These are phyloP conservation scores for Alloascoidea africana DNA, from an alignment of 805 yeast genomes.

Conservation along the genomic window DNA sequence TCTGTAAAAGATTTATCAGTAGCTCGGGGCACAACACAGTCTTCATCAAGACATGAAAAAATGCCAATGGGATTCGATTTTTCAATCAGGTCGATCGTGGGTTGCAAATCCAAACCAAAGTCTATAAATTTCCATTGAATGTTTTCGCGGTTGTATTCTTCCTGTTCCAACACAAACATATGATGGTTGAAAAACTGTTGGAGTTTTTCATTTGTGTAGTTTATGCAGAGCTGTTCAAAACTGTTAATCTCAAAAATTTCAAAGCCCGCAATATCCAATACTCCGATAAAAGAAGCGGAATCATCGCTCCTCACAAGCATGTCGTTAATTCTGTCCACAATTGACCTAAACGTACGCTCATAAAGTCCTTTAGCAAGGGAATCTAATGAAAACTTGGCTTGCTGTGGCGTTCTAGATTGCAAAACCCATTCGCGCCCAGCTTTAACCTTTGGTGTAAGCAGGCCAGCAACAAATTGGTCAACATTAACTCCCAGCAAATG, in stretches of 20 bases:
- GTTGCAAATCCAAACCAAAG: conserved; percentile 88
- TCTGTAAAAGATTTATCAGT: conserved; percentile 72
- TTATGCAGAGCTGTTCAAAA: conserved; percentile 93
- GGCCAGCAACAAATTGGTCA: conserved; percentile 37
- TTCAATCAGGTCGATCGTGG: conserved; percentile 87
- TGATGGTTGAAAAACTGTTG: conserved; percentile 96
- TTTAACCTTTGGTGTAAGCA: conserved; percentile 69
- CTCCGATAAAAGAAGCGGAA: conserved; percentile 48
- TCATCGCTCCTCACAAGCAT: conserved; percentile 33
- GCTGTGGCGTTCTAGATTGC: conserved; percentile 64
- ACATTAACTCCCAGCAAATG: conserved; percentile 49
- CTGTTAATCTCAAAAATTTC: conserved; percentile 93
- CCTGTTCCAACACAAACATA: conserved; percentile 94
- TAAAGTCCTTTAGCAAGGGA: conserved; percentile 80
- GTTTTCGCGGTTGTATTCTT: conserved; percentile 86
- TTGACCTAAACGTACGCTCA: conserved; percentile 65
- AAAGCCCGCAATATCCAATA: conserved; percentile 93
- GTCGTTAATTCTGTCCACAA: conserved; percentile 63
- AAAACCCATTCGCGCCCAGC: conserved; percentile 83
- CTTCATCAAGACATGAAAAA: conserved; percentile 81
- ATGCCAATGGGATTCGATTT: conserved; percentile 61
- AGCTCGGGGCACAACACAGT: conserved; percentile 87
- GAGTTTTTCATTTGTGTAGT: conserved; percentile 81
- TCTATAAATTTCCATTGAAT: conserved; percentile 91
- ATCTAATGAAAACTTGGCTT: conserved; percentile 69